Base-by-base conservation (phyloP, 176 grass and related monocot genomes). In the Musa beccarii region DNA sequence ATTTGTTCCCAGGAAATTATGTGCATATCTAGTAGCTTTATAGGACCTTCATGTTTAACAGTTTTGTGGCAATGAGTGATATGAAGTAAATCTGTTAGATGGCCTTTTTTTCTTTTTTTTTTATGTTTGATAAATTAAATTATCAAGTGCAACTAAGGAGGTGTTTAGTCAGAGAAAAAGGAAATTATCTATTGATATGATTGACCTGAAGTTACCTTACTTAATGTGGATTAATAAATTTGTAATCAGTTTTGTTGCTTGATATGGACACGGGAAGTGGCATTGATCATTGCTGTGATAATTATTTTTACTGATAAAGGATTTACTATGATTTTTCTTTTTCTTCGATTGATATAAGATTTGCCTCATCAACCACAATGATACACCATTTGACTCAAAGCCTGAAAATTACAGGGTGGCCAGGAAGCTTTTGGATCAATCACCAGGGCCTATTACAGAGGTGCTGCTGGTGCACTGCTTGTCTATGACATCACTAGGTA, bases 401-500 rank as follows among this genome's bases (percentile, higher is more conserved):
- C 9, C 34, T 43, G 34, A 43, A 43, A 62, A 62, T 9, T 15
- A 62, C 57, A 62, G 57, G 57, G 1, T 62, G 57, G 57, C 20
- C 57, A 62, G 20, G 57, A 62, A 62, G 14, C 57, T 4, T 62
- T 62, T 62, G 15, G 57, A 62, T 62, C 57, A n/a, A 62, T 62
- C 57, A 62, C 57, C 20, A 62, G 57, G 57, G 21, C 57, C 20
- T 62, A 62, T 9, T 62, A 62, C 57, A 62, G 57, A 62, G 57
- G 14, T 21, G 14, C 57, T 19, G 57, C 57, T 19, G 57, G 57
- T 19, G 57, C 57, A 19, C 57, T 62, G 17, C 57, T 62, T 17
- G 57, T 62, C 57, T 62, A 62, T 62, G 57, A 62, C 57, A 62
- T 62, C 10, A 62, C 57, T 19, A 62, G 57, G 57, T 62, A 62